phyloP scores from a whole-genome alignment of 345 rosid species.

The Brassica incana region DNA sequence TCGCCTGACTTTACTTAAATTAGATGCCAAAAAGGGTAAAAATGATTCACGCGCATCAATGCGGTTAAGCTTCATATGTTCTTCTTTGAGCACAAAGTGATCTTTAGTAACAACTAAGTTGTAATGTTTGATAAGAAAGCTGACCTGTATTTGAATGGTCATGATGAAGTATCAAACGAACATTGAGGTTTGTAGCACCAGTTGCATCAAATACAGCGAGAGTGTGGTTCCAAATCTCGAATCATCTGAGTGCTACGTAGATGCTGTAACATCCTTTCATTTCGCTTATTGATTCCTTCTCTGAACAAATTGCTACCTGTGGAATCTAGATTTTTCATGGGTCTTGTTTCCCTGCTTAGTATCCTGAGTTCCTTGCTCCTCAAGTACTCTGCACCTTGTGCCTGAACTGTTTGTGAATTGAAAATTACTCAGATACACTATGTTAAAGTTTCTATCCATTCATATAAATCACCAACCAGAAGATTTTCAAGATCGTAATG shows the following conservation, averaged over 20 bases:
- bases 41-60: not conserved
- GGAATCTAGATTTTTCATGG: constrained; percentile 29
- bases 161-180: not conserved
- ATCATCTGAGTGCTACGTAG: constrained; percentile 34
- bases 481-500: not conserved
- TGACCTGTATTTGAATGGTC: constrained; percentile 1
- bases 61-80: constrained; percentile 2
- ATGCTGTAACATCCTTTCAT: constrained; percentile 44
- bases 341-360: constrained; percentile 31
- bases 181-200: not conserved
- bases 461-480: not conserved
- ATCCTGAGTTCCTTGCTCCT: constrained; percentile 49
- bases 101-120: not conserved
- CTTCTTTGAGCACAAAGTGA: not conserved
- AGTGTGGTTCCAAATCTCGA: constrained; percentile 12
- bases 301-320: constrained; percentile 59
- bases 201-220: constrained; percentile 2
- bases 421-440: constrained; percentile 9
- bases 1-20: not conserved
- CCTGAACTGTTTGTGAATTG: constrained; percentile 54
- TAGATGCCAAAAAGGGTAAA: not conserved
- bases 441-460: not conserved
- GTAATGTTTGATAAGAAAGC: not conserved
- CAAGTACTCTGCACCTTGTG: constrained; percentile 63
- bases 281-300: constrained; percentile 68